phyloP scores from a whole-genome alignment of 768 basidiomycete genomes.

The Leccinellum luteum region DNA sequence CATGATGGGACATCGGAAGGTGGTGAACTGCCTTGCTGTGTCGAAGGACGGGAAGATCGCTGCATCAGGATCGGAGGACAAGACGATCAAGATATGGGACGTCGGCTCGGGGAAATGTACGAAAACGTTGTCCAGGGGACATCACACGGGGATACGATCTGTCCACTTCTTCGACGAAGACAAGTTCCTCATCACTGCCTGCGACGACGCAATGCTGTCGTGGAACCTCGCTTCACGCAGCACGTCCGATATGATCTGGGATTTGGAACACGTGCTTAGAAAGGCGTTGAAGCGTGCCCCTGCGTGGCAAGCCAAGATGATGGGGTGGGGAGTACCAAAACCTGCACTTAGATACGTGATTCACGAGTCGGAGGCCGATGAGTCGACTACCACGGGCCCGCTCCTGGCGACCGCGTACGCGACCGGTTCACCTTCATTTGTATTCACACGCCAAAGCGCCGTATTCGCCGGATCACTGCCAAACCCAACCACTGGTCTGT shows the following conservation, averaged over 20 bases:
- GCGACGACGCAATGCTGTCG: slow-evolving; percentile 4
- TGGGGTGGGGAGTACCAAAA: slow-evolving; percentile 6
- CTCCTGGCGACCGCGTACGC: background rate
- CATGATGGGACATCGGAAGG: slow-evolving; percentile 21
- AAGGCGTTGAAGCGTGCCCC: background rate
- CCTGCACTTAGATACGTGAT: background rate
- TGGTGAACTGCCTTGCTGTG: slow-evolving; percentile 16
- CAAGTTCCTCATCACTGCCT: slow-evolving; percentile 6
- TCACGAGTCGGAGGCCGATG: background rate
- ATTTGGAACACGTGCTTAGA: background rate
- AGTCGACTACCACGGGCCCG: background rate
- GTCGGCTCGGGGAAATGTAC: slow-evolving; percentile 13
- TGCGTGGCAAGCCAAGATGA: slow-evolving; percentile 1
- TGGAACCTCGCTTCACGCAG: slow-evolving; percentile 9
- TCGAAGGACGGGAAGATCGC: slow-evolving; percentile 16
- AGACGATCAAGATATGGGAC: slow-evolving; percentile 26
- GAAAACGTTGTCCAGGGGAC: slow-evolving; percentile 13
- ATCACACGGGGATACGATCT: slow-evolving; percentile 10
- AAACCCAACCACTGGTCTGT: background rate
- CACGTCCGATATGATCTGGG: background rate
- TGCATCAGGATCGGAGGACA: slow-evolving; percentile 26
- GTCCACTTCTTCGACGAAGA: slow-evolving; percentile 14
- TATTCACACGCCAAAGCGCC: background rate
- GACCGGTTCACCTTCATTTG: slow-evolving; percentile 3
- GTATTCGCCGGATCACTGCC: background rate